Evolutionary conservation across 139 green algal species (phyloP), one percentile per base, ranked within the genome.

Genomic region (Klebsormidium nitens): DNA sequence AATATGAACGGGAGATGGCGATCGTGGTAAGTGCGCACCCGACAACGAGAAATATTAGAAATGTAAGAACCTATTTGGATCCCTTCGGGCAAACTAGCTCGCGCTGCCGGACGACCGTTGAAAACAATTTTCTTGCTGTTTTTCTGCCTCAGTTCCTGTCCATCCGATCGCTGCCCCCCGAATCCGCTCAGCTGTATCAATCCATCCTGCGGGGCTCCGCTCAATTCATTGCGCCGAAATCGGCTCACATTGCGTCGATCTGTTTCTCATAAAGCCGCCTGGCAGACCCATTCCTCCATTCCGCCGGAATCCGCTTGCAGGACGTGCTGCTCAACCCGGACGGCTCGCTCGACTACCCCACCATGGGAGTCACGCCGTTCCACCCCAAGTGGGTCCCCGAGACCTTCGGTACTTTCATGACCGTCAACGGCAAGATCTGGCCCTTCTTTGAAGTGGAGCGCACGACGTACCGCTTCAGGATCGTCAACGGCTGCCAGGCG

Each of bases 351-450:
- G 26, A 69, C 37, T 69, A 49, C 34, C 26, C 17, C 35, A 39
- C 46, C 2, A 19, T 71, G 29, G 67, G 67, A 11, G 46, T 39
- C n/a, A 36, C 47, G 19, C 67, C 67, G 5, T 26, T 58, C 8
- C 67, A 75, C 11, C 67, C 67, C 5, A 38, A 75, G 36, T 75
- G 67, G 67, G 32, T 69, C 29, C 67, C 67, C 11, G 59, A 75
- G 36, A 57, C 47, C 19, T 75, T 75, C n/a, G 67, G 67, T 6
- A 40, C 67, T 36, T 31, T 31, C 46, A 75, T 69, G 8, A 32
- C 58, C 19, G 67, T 75, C 28, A 75, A 75, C 28, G 67, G 67
- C 14, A 52, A 52, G 44, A 17, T 17, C 44, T 75, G 55, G 67
- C 67, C 67, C 28, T 75, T 44, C 37, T 5, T 75, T 28, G 37